Evolutionary conservation across 345 rosid species (phyloP).

Genomic region (Dimocarpus longan): DNA sequence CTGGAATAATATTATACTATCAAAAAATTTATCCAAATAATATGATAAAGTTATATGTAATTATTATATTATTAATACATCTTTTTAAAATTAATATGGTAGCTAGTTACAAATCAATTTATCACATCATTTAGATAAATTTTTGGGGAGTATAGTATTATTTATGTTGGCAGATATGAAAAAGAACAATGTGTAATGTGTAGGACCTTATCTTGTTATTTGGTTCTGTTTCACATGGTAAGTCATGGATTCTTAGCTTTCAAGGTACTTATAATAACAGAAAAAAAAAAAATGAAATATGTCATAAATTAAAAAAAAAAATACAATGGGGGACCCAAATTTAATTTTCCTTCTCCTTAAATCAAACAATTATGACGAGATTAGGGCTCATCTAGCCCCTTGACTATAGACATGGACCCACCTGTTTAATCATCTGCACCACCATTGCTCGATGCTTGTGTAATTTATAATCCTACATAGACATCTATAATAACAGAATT

Average conservation of each 20-base stretch:
- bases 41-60: no score
- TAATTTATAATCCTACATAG: background rate
- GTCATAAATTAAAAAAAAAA: background rate
- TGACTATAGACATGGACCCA: background rate
- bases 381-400: conserved; percentile 8
- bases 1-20: no score
- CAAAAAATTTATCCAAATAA: no score
- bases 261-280: conserved; percentile 27
- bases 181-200: background rate
- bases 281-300: background rate
- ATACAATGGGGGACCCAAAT: background rate
- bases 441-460: background rate
- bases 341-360: background rate
- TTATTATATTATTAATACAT: no score
- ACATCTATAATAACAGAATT: background rate
- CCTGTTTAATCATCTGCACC: background rate
- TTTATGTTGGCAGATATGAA: no score
- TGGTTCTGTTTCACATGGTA: conserved; percentile 30
- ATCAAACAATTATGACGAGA: conserved; percentile 5
- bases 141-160: no score
- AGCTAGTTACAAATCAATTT: no score
- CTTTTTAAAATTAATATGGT: no score
- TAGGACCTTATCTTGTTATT: background rate
- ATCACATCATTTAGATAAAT: no score
- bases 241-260: conserved; percentile 41